Conservation (phyloP, 2,329 filamentous ascomycete genomes). For the Penicillium sp. region DNA sequence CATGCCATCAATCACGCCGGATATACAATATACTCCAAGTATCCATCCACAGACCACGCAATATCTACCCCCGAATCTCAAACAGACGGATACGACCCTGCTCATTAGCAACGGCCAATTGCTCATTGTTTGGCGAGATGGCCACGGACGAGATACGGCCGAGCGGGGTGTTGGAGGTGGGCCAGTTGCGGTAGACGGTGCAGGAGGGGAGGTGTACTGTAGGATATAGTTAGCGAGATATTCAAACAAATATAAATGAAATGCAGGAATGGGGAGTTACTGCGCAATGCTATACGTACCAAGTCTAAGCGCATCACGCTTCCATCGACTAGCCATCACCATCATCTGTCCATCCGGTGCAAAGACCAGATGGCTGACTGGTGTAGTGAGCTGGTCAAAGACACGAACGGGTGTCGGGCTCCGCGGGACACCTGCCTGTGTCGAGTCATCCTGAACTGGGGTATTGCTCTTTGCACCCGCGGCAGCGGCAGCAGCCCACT, state of each 20-base stretch:
- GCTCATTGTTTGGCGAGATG: slow-evolving; percentile 68
- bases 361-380: slow-evolving; percentile 79
- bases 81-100: slow-evolving; percentile 85
- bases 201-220: slow-evolving; percentile 85
- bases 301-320: slow-evolving; percentile 84
- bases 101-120: slow-evolving; percentile 88
- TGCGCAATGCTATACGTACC: slow-evolving; percentile 37
- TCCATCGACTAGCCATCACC: slow-evolving; percentile 83
- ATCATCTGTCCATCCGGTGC: slow-evolving; percentile 88
- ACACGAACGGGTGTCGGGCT: slow-evolving; percentile 73
- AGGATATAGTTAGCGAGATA: slow-evolving; percentile 18
- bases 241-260: not conserved
- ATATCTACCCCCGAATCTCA: slow-evolving; percentile 74
- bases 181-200: slow-evolving; percentile 97
- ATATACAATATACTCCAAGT: slow-evolving; percentile 2
- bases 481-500: slow-evolving; percentile 58
- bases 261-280: no score
- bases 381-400: slow-evolving; percentile 86
- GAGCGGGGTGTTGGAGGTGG: slow-evolving; percentile 85
- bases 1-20: slow-evolving; percentile 10
- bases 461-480: slow-evolving; percentile 33
- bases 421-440: slow-evolving; percentile 61
- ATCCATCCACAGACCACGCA: not conserved
- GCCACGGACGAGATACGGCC: slow-evolving; percentile 80
- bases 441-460: slow-evolving; percentile 20